Evolutionary conservation across 164 flowering plant genomes (phyloP).

Genomic region (Warburgia ugandensis): DNA sequence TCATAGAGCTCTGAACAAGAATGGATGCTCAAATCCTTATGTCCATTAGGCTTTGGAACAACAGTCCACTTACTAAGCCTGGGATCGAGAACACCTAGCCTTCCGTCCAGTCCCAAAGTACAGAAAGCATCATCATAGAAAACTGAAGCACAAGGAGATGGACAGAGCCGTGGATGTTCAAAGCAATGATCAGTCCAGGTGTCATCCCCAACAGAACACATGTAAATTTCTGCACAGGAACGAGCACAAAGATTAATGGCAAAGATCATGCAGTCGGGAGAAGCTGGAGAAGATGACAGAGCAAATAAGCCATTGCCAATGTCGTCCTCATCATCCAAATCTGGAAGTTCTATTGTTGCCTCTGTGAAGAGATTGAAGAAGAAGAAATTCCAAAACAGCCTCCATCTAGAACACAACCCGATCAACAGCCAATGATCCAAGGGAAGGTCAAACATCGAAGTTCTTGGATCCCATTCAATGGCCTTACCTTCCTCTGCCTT

Average conservation of each 20-base stretch:
- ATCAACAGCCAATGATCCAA: slow-evolving; percentile 4
- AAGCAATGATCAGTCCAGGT: neutral
- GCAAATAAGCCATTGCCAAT: neutral
- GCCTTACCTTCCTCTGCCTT: too few species aligned
- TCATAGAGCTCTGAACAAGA: too few species aligned
- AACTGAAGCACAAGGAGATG: slow-evolving; percentile 1
- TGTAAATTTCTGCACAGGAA: too few species aligned
- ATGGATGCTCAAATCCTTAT: too few species aligned
- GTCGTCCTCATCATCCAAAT: neutral
- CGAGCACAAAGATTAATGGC: neutral
- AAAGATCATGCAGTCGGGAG: neutral
- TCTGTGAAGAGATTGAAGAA: slow-evolving; percentile 1
- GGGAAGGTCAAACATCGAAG: neutral
- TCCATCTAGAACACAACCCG: slow-evolving; percentile 2
- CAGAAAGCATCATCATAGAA: slow-evolving; percentile 3
- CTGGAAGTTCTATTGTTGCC: neutral
- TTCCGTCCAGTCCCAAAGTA: too few species aligned
- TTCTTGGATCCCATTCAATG: too few species aligned
- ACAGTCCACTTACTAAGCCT: too few species aligned
- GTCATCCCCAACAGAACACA: neutral
- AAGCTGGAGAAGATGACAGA: slow-evolving; percentile 8
- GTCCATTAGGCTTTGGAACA: too few species aligned
- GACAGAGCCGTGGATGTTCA: neutral
- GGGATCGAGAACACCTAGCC: slow-evolving; percentile 3
- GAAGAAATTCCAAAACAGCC: neutral